Percentiles rank a stretch among this genome's conserved stretches.
phyloP scores from a whole-genome alignment of 768 basidiomycete genomes.

The Lactarius quietus region DNA sequence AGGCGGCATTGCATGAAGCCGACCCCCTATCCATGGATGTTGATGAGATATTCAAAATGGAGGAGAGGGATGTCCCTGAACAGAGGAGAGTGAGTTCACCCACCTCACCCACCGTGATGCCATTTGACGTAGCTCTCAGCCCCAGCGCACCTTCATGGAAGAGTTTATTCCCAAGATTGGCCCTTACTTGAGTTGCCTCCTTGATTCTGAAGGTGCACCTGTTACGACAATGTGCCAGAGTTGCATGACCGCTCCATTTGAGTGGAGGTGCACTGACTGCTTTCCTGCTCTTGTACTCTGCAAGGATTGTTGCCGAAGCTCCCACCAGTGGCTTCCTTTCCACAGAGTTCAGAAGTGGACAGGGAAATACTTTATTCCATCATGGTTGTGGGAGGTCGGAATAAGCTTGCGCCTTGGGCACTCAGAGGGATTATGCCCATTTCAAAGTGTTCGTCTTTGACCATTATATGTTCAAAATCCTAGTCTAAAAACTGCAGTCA shows the following conservation, averaged over 20 bases:
- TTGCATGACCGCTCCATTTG: background rate
- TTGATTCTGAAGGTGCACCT: too few species aligned
- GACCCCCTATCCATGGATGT: background rate
- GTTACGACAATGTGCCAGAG: too few species aligned
- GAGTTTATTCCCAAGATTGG: too few species aligned
- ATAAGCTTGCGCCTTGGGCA: constrained; percentile 8
- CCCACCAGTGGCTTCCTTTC: constrained; percentile 3
- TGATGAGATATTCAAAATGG: too few species aligned
- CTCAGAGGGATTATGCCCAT: background rate
- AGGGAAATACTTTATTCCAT: background rate
- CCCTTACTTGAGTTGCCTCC: too few species aligned
- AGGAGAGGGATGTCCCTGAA: too few species aligned
- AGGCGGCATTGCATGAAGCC: background rate
- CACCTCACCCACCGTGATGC: too few species aligned
- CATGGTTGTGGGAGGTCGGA: constrained; percentile 5
- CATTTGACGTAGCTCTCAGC: too few species aligned
- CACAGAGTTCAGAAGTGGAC: constrained; percentile 8
- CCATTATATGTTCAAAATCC: background rate
- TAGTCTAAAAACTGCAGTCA: background rate
- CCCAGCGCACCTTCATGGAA: too few species aligned
- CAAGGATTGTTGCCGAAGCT: background rate
- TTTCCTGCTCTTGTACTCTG: constrained; percentile 1
- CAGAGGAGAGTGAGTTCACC: too few species aligned
- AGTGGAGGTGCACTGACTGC: background rate
- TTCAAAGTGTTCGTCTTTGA: too few species aligned